Base-by-base conservation (phyloP, 352 stramenopile species). In the Phytophthora sp. region DNA sequence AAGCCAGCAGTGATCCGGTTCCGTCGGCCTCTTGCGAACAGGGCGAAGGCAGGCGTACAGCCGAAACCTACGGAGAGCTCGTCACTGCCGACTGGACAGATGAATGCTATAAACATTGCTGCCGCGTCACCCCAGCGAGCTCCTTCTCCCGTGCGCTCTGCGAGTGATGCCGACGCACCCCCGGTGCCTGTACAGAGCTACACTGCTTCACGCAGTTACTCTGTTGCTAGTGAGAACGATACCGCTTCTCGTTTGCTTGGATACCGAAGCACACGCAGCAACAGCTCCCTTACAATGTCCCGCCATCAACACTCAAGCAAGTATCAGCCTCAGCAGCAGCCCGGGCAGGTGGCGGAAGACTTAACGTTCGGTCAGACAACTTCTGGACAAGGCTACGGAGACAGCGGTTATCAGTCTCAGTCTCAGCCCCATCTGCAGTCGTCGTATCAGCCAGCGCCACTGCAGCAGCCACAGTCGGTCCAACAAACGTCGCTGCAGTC, bases 1-100 rank as follows among this genome's bases (percentile, higher is more conserved):
- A 93, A 93, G 74, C 86, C 86, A 5, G 83, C 84, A 0, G 78
- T 93, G 1, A 77, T 95, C 20, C 83, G 86, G 5, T 95, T 95
- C 59, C 82, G 82, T 52, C 75, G 80, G 2, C 61, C 70, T 30
- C 13, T 44, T 6, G 56, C 42, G 1, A 74, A 74, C 31, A 52
- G 53, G 15, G 64, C 35, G 46, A 77, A 77, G 53, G 63, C 61
- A 5, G 39, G 29, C 12, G 45, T 55, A 15, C 31, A 45, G 3
- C 35, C 42, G 8, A 70, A 74, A 21, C 20, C 50, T 3, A 30
- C 27, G 5, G 56, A 67, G 31, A 66, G 39, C 33, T 31, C 52
- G 33, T 63, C 61, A 8, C 57, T 66, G 16, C 64, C 65, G 13
- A 76, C 51, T 7, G 41, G 62, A 26, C 66, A 74, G 30, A 66